Base-by-base conservation (phyloP, 2,329 filamentous ascomycete species). In the Cadophora malorum region DNA sequence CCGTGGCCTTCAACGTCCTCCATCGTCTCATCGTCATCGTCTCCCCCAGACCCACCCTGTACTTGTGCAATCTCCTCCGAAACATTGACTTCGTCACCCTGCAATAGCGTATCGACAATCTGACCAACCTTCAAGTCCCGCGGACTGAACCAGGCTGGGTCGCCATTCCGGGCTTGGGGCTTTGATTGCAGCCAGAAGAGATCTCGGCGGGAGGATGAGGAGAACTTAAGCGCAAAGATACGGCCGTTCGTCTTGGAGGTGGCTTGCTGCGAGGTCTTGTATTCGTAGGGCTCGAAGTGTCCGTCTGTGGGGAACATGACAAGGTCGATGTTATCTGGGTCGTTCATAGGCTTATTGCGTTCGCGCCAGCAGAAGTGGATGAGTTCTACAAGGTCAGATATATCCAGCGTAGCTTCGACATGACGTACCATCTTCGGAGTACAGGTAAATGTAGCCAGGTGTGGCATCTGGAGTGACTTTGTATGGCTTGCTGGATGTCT, bases 141-240 rank as follows among this genome's bases (percentile, higher is more conserved):
- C 62, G 90, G 87, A 80, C 93, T 97, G 81, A 97, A 92, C 86
- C 88, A 94, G 80, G 88, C 89, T 8, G 89, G 83, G 74, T 95
- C 89, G 62, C 84, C 90, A 78, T 82, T 86, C 72, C 83, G 86
- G 77, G 80, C 88, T 81, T 97, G 94, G 38, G 91, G 87, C 81
- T 94, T 94, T 35, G 93, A 96, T 81, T 99, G 96, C 77, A 99
- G 84, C 94, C 95, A 99, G 84, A 98, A 99, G 68, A 97, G 85
- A 81, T 98, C 86, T 76, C 94, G 90, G 80, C 96, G 90, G 67
- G 94, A 96, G 71, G 93, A 97, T 14, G 94, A 97, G 35, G 87
- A 88, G 83, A 99, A 99, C 80, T 97, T 97, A 77, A 99, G 89
- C 67, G 92, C 90, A 79, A 94, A 97, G 79, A 99, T 90, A 75